Conservation (phyloP, 176 grass and related monocot species). For the sorghum (Sorghum bicolor) region DNA sequence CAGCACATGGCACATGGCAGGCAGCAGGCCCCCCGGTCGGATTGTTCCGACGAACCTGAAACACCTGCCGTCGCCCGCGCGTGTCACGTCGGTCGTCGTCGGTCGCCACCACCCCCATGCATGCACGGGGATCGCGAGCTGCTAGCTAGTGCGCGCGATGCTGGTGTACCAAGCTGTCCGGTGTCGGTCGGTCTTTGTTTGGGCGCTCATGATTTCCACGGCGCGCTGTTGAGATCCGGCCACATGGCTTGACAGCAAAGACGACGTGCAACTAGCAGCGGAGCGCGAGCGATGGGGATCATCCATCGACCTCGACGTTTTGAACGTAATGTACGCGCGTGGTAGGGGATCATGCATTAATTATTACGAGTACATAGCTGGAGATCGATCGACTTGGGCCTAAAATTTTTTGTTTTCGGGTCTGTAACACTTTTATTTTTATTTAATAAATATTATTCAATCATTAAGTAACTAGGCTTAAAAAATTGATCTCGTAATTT, state of each 20-base stretch:
- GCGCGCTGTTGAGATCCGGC: not conserved
- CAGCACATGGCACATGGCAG: not conserved
- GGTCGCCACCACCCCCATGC: not conserved
- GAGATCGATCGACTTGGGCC: no score
- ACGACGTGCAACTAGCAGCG: not conserved
- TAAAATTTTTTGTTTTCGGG: no score
- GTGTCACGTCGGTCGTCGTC: not conserved
- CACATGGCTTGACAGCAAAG: not conserved
- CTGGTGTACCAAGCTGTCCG: not conserved
- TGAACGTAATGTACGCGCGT: not conserved
- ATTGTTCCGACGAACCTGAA: not conserved
- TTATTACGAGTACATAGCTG: no score
- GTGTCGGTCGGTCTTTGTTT: conserved; percentile 9
- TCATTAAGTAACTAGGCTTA: no score
- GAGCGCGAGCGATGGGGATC: not conserved
- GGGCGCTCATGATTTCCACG: not conserved
- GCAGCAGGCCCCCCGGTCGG: not conserved
- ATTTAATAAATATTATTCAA: no score
- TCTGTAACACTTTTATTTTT: no score
- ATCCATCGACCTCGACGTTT: not conserved
- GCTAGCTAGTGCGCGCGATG: not conserved
- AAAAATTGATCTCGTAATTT: no score
- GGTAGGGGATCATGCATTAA: not conserved
- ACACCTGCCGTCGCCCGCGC: not conserved
- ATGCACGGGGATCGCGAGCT: not conserved